Base-by-base conservation (phyloP, 805 yeast genomes). In the Clavispora phyllophila region DNA sequence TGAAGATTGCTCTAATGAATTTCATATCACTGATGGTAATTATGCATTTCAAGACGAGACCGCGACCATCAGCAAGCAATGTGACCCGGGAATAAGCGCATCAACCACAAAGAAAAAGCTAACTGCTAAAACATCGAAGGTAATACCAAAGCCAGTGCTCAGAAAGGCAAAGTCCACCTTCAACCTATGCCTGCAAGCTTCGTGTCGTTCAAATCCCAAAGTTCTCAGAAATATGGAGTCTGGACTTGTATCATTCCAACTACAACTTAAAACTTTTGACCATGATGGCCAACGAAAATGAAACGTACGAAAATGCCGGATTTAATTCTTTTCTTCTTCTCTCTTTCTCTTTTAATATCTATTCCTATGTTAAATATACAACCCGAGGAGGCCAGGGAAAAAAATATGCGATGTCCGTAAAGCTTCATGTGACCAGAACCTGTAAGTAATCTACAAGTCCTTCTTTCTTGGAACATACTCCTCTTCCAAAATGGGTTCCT, bases 391-490 rank as follows among this genome's bases (percentile, higher is more conserved):
- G 23, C 25, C 12, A 19, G 12, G 36, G 17, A 19, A 19, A 13
- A 33, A n/a, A 10, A 19, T 9, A 26, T 17, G 27, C 22, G 15
- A 26, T 19, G 26, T 15, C 25, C 27, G 20, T 13, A 14, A 20
- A 15, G 18, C 3, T 12, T 25, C 24, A 14, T 22, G 24, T 23
- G 25, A 14, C 13, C 29, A 13, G 38, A 23, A 12, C 17, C 10
- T 5, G 29, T 14, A 25, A 17, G 9, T 26, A 17, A 26, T 17
- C 49, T 60, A 67, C 60, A 68, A 68, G 52, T 69, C 74, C 55
- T 68, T 68, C 43, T 59, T 65, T 60, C 75, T 68, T 44, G 74
- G 74, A 43, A 60, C 62, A 49, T 69, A 70, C 32, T 65, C 68
- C 41, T 64, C 62, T 42, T 61, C 56, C 47, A 67, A 62, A 9